phyloP scores from a whole-genome alignment of 306 rosid species.

The Prunus mongolica region DNA sequence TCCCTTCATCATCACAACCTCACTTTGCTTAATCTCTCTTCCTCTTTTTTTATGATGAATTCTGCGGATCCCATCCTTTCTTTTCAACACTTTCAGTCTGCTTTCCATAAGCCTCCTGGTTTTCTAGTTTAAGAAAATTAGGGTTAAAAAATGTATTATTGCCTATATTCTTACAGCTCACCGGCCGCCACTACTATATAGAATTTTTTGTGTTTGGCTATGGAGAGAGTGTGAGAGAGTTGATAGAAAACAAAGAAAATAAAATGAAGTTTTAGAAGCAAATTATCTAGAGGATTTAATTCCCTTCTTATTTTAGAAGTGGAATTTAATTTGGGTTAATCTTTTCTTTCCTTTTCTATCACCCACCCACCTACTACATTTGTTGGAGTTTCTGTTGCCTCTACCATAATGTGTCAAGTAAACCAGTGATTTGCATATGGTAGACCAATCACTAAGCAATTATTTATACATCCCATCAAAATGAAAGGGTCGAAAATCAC shows the following conservation, averaged over 20 bases:
- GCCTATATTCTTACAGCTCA: not conserved
- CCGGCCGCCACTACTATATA: not conserved
- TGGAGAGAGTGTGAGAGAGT: not conserved
- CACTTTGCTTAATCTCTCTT: conserved; percentile 33
- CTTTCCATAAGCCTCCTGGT: conserved; percentile 7
- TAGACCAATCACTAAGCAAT: conserved; percentile 3
- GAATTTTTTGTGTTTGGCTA: not conserved
- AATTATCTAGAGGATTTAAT: not conserved
- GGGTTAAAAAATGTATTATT: not conserved
- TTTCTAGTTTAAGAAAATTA: not conserved
- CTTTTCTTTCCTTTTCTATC: not conserved
- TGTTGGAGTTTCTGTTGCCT: not conserved
- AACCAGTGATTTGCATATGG: not conserved
- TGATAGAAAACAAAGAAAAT: not conserved
- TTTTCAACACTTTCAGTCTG: conserved; percentile 31
- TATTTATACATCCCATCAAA: conserved; percentile 1
- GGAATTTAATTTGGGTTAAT: not conserved
- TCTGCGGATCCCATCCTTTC: conserved; percentile 25
- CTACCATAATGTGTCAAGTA: not conserved
- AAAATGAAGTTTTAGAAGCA: not conserved
- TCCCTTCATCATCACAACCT: conserved; percentile 50
- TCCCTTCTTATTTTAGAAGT: not conserved
- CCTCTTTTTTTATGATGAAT: conserved; percentile 16
- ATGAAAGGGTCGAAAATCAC: not conserved
- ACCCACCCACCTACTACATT: not conserved